Evolutionary conservation across 1,284 basidiomycete genomes (phyloP), one percentile per base, ranked within the genome.

Genomic region (Ganoderma lingzhi): DNA sequence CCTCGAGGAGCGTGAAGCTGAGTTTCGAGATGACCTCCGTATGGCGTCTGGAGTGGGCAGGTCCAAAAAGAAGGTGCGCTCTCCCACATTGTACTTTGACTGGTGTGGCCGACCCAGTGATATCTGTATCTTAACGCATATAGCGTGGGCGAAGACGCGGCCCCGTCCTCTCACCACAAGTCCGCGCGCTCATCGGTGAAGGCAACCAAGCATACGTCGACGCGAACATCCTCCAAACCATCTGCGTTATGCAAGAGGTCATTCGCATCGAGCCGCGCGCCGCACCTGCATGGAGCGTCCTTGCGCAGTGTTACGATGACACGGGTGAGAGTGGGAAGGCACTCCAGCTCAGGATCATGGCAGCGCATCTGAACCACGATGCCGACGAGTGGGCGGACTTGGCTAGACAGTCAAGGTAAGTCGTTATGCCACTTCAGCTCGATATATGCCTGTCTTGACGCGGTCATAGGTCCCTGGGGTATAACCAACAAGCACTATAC

Each of bases 191-290:
- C 6, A 88, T 99, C 56, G 94, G 95, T 19, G 89, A 94, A 69
- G 97, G 95, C 35, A 98, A 97, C 78, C 88, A 94, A 75, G 93
- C 93, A 1, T 98, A 95, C 79, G 89, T 96, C 63, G 90, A 93
- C 74, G 87, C 84, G 63, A 82, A 95, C 70, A 83, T 91, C 23
- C 82, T 86, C 2, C 87, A 91, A 71, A 92, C 96, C 0, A 92
- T 96, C 44, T 86, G 88, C 28, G 87, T 92, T 55, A 94, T 96
- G 86, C 90, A 94, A 77, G 95, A 99, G 78, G 94, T 98, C 72
- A 96, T 99, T 68, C 89, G 95, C 10, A 96, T 97, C 67, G 97
- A 99, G 79, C 96, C 96, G 2, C 90, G 93, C 42, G 93, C 96
- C 10, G 85, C 53, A 2, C 82, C 90, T 4, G 95, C 96, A 0